These are phyloP conservation scores for Russula sp. DNA, from an alignment of 768 basidiomycete genomes.

Conservation along the genomic window DNA sequence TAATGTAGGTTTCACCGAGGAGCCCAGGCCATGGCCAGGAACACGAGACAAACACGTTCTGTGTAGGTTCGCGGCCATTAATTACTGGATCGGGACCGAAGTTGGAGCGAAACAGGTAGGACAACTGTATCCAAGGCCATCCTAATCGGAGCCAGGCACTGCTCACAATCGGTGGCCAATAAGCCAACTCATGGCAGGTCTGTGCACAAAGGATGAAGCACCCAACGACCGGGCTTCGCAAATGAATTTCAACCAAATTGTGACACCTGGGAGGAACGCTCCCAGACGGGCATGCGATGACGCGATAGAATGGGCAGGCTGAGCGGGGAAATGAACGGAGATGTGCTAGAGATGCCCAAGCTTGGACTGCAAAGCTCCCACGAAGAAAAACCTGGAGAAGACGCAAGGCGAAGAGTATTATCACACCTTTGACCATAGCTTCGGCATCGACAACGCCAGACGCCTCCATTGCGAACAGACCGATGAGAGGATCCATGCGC, in stretches of 20 bases:
- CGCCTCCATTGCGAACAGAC: slow-evolving; percentile 65
- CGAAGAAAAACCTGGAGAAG: slow-evolving; percentile 11
- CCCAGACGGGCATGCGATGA: slow-evolving; percentile 13
- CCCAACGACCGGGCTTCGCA: slow-evolving; percentile 8
- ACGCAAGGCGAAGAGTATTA: slow-evolving; percentile 28
- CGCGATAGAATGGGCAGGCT: slow-evolving; percentile 13
- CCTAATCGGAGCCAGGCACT: background rate
- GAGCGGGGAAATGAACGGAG: slow-evolving; percentile 15
- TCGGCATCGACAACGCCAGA: slow-evolving; percentile 59
- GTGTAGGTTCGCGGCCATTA: background rate
- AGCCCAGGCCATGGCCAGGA: slow-evolving; percentile 6
- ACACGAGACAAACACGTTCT: slow-evolving; percentile 18
- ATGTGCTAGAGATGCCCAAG: slow-evolving; percentile 11
- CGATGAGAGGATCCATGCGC: slow-evolving; percentile 68
- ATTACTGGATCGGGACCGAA: slow-evolving; percentile 22
- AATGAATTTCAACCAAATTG: slow-evolving; percentile 4
- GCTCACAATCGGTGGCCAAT: slow-evolving; percentile 8
- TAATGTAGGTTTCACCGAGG: slow-evolving; percentile 7
- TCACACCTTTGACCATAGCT: slow-evolving; percentile 69
- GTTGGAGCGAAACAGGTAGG: slow-evolving; percentile 10
- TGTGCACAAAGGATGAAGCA: slow-evolving; percentile 11
- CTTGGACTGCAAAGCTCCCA: slow-evolving; percentile 14
- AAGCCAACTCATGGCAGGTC: slow-evolving; percentile 10
- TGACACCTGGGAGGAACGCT: slow-evolving; percentile 2
- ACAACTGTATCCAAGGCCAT: slow-evolving; percentile 5